Evolutionary conservation across 2,329 filamentous ascomycete species (phyloP), one percentile per base, ranked within the genome.

Genomic region (Proliferodiscus dingleyae): DNA sequence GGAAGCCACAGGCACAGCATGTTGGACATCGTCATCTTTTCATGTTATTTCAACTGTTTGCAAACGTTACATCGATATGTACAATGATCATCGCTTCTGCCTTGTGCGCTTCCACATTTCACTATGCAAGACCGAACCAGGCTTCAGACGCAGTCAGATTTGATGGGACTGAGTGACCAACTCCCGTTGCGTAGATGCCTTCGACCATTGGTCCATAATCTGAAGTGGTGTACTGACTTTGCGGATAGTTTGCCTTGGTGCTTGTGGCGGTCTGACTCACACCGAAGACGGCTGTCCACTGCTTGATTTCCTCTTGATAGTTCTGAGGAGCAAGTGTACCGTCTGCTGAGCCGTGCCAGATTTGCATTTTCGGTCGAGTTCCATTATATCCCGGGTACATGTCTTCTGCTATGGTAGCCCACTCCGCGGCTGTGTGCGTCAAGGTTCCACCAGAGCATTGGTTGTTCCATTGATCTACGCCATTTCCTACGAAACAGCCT

Each of bases 401-500:
- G 42, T 62, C 62, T 22, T 64, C 59, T 7, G 70, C 75, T 22
- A 69, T 64, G 45, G 68, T 65, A 9, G 72, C 70, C 75, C 75
- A 79, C 47, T 71, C 65, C 48, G 69, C 61, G 3, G 70, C 66
- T 0, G 71, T 52, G 11, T 51, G 44, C 10, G 41, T 53, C 9
- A 41, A 44, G 22, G 43, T 41, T 11, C 55, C 55, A 8, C 42
- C 42, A 3, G 75, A 68, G 62, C 77, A 81, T 1, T 69, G 68
- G 42, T 63, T 69, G 66, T 78, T 79, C 76, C 77, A 79, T 42
- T 55, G 47, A 1, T 64, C 70, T 69, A 77, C 77, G 15, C 49
- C 47, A 3, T 16, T n/a, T 1, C 67, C 63, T 53, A 49, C 52
- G 68, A 72, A 43, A 57, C 71, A 73, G 8, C 68, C 70, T 1